Base-by-base conservation (phyloP, 805 yeast genomes). In the Starmerella bacillaris region DNA sequence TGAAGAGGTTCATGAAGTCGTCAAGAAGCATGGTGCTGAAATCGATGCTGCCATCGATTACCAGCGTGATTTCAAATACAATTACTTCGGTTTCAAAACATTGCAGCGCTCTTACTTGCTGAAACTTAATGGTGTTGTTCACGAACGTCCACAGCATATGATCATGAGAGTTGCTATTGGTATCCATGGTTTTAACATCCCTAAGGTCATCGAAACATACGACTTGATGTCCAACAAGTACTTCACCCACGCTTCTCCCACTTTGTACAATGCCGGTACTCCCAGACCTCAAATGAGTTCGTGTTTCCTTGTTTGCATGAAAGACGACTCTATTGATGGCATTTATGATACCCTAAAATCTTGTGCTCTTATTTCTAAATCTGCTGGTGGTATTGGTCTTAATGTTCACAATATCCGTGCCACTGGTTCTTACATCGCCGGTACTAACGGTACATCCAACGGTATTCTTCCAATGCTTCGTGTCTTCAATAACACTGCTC, bases 401-500 rank as follows among this genome's bases (percentile, higher is more conserved):
- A 92, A 83, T 54, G 70, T 82, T 34, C 83, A 78, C 53, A 78
- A 84, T 59, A 76, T 86, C 37, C 71, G 96, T 50, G 68, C 89
- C 5, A 65, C 74, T 14, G 96, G 95, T 7, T 68, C 94, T 1
- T 74, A 75, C 54, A 83, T 86, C 46, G 76, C 92, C 18, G 92
- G 94, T 37, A 74, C 95, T 5, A 80, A 80, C 53, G 98, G 96
- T 36, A 72, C 78, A 8, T 82, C 95, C 2, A 80, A 74, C 48
- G 98, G 98, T 26, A 60, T 86, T 33, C 75, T 84, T 28, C 98
- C 98, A n/a, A 83, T 86, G 95, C 62, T 86, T 19, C 72, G 93
- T 47, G 96, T 86, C 7, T 86, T 74, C 62, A 86, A 86, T 63
- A 78, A 82, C 59, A 83, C 96, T 18, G 96, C 98, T 15, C 70